Percentiles rank a stretch among this genome's conserved stretches.
Evolutionary conservation across 768 basidiomycete genomes (phyloP).

Genomic region (Lactarius trivialis): DNA sequence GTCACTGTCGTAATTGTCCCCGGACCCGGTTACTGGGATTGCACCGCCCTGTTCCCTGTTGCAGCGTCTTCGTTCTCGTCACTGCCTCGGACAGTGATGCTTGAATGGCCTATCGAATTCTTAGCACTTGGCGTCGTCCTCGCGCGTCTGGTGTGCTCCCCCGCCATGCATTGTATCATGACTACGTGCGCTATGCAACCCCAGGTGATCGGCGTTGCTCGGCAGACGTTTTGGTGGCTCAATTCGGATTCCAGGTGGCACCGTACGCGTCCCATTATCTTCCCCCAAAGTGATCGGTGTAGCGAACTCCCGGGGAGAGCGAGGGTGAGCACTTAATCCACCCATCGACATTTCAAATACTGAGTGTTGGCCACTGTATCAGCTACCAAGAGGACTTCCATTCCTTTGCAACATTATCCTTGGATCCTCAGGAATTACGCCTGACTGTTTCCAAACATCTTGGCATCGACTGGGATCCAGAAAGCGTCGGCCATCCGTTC

Average conservation of each 20-base stretch:
- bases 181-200: constrained; percentile 53
- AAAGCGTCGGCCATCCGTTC: constrained; percentile 44
- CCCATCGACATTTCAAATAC: constrained; percentile 1
- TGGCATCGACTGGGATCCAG: constrained; percentile 68
- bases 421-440: constrained; percentile 70
- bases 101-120: constrained; percentile 15
- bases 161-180: constrained; percentile 45
- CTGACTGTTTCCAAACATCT: constrained; percentile 54
- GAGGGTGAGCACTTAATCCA: constrained; percentile 42
- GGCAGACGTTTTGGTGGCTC: constrained; percentile 10
- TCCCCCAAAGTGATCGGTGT: constrained; percentile 77
- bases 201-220: constrained; percentile 32
- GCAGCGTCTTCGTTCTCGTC: too few species aligned
- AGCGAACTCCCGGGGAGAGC: constrained; percentile 66
- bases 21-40: not conserved
- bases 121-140: constrained; percentile 1
- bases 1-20: not conserved
- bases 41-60: not conserved
- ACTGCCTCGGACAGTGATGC: not conserved
- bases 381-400: constrained; percentile 92
- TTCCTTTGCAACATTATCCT: constrained; percentile 64
- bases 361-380: constrained; percentile 18
- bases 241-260: constrained; percentile 41
- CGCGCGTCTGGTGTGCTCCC: not conserved
- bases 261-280: constrained; percentile 60